Percentiles rank a stretch among this genome's conserved stretches.
Conservation (phyloP, 2,329 filamentous ascomycete genomes). For the Juglanconis sp. region DNA sequence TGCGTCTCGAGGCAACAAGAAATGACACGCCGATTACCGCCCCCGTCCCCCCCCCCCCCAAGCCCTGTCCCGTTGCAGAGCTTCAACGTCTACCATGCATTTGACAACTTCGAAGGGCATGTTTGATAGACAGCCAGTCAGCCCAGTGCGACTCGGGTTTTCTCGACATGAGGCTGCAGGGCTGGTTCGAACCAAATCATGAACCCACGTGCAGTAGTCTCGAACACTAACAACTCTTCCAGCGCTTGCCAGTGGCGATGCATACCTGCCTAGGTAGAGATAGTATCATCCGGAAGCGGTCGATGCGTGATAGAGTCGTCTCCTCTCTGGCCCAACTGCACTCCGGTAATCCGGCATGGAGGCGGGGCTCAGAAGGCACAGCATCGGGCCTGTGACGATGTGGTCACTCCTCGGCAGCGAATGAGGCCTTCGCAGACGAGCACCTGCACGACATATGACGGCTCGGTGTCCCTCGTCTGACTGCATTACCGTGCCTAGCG, state of each 20-base stretch:
- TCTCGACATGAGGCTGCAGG: background rate
- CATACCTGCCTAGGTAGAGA: background rate
- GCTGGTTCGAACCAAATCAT: background rate
- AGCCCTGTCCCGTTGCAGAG: no score
- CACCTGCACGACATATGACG: conserved; percentile 1
- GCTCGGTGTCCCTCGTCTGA: background rate
- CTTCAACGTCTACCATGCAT: no score
- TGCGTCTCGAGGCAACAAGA: no score
- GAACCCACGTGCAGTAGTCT: background rate
- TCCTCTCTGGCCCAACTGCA: background rate
- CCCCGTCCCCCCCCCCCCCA: no score
- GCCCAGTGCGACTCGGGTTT: background rate
- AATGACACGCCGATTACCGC: no score
- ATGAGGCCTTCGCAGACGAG: background rate
- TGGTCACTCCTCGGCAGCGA: conserved; percentile 1
- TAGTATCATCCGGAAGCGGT: background rate
- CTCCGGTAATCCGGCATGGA: background rate
- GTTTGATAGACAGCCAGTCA: background rate
- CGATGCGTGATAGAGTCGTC: background rate
- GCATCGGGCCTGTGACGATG: background rate
- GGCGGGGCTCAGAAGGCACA: background rate
- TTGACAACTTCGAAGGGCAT: no score
- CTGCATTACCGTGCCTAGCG: background rate
- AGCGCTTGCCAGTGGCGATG: background rate
- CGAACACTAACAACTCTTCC: background rate